Evolutionary conservation across 176 grass and related monocot genomes (phyloP).

Genomic region (Rhynchospora tenuis): DNA sequence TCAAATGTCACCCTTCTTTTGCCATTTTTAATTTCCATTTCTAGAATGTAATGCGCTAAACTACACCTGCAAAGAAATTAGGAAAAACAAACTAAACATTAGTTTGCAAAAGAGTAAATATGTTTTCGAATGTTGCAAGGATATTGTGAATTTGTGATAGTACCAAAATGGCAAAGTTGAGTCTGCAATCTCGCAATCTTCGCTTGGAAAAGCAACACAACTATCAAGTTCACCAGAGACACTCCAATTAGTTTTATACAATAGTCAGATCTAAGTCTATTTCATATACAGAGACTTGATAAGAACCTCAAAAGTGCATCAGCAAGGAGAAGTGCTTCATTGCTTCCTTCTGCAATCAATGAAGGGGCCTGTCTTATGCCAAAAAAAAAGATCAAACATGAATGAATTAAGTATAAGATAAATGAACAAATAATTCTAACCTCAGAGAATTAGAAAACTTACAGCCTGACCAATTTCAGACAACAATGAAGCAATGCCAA

Average conservation of each 20-base stretch:
- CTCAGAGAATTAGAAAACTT: slow-evolving; percentile 36
- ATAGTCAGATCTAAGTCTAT: not conserved
- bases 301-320: slow-evolving; percentile 96
- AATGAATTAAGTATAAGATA: slow-evolving; percentile 21
- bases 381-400: slow-evolving; percentile 2
- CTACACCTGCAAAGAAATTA: slow-evolving; percentile 57
- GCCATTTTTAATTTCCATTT: slow-evolving; percentile 39
- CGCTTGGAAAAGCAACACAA: slow-evolving; percentile 66
- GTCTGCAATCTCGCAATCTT: slow-evolving; percentile 93
- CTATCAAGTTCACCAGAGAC: slow-evolving; percentile 38
- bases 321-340: slow-evolving; percentile 69
- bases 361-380: slow-evolving; percentile 51
- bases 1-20: slow-evolving; percentile 52
- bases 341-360: slow-evolving; percentile 75
- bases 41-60: slow-evolving; percentile 77
- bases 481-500: slow-evolving; percentile 78
- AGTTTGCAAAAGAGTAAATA: slow-evolving; percentile 21
- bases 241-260: slow-evolving; percentile 1
- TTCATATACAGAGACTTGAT: slow-evolving; percentile 15
- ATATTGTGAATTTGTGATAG: not conserved
- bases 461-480: slow-evolving; percentile 91
- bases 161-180: slow-evolving; percentile 98
- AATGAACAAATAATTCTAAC: slow-evolving; percentile 21
- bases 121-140: slow-evolving; percentile 22
- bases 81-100: slow-evolving; percentile 28